phyloP scores from a whole-genome alignment of 75 land plant genomes.

The Pinus taeda region DNA sequence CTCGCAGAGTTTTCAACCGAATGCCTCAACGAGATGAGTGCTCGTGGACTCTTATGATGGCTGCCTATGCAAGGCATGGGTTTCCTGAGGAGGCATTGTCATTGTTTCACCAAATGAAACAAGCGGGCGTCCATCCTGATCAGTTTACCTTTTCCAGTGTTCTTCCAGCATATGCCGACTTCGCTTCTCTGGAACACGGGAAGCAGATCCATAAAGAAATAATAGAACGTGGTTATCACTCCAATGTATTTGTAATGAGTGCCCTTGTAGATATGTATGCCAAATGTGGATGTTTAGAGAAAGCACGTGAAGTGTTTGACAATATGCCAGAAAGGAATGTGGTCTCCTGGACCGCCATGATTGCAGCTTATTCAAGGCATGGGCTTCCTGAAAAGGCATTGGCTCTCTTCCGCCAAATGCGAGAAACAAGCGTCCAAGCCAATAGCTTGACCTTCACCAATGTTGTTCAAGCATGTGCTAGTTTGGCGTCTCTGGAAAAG shows the following conservation, averaged over 20 bases:
- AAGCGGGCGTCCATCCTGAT: conserved; percentile 15
- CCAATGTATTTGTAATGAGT: conserved; percentile 23
- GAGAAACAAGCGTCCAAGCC: neutral
- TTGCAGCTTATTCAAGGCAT: conserved; percentile 24
- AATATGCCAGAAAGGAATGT: conserved; percentile 19
- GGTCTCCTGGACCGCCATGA: conserved; percentile 35
- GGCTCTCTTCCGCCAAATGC: conserved; percentile 7
- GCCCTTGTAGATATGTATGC: conserved; percentile 41
- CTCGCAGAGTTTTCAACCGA: conserved; percentile 18
- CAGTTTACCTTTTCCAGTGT: conserved; percentile 15
- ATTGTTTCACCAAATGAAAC: conserved; percentile 20
- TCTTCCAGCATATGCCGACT: conserved; percentile 28
- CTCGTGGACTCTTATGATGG: conserved; percentile 37
- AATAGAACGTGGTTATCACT: conserved; percentile 15
- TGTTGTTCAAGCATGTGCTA: conserved; percentile 15
- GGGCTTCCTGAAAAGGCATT: conserved; percentile 13
- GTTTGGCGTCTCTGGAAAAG: conserved; percentile 5
- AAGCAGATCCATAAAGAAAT: conserved; percentile 20
- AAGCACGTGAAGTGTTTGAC: conserved; percentile 15
- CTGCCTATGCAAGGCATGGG: conserved; percentile 31
- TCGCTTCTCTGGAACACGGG: conserved; percentile 17
- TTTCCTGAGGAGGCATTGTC: conserved; percentile 7
- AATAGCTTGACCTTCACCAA: conserved; percentile 11
- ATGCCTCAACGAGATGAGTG: conserved; percentile 20
- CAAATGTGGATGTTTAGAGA: conserved; percentile 33